Evolutionary conservation across 495 filamentous ascomycete genomes (phyloP).

Genomic region (Penicillium turbatum): DNA sequence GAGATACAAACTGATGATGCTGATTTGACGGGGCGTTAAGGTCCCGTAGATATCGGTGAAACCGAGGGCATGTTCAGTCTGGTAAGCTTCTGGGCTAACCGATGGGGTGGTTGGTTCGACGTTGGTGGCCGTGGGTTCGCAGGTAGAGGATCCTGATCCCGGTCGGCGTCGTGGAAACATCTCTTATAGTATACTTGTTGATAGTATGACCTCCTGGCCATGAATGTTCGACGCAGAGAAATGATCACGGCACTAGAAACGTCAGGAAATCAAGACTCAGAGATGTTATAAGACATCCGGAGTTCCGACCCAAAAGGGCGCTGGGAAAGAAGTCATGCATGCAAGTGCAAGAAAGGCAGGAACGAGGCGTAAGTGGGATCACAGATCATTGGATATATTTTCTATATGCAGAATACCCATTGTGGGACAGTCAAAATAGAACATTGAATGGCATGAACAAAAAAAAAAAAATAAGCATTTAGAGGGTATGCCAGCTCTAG

Average conservation of each 20-base stretch:
- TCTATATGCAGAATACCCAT: slow-evolving; percentile 32
- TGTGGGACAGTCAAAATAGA: slow-evolving; percentile 14
- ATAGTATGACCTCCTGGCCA: neutral
- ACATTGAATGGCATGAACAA: slow-evolving; percentile 12
- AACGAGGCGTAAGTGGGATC: slow-evolving; percentile 9
- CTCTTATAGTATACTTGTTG: neutral
- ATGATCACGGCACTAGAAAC: neutral
- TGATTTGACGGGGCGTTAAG: slow-evolving; percentile 63
- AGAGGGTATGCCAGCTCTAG: slow-evolving; percentile 18
- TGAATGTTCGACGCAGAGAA: neutral
- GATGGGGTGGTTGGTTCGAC: neutral
- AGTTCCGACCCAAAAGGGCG: no score
- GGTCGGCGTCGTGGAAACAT: slow-evolving; percentile 1
- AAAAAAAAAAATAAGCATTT: slow-evolving; percentile 14
- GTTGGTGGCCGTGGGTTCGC: neutral
- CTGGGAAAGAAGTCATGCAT: neutral
- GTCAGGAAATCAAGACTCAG: neutral
- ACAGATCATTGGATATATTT: slow-evolving; percentile 18
- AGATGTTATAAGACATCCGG: neutral
- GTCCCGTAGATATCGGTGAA: slow-evolving; percentile 50
- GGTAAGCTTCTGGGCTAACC: neutral
- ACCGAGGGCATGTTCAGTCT: slow-evolving; percentile 7
- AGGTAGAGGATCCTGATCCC: neutral
- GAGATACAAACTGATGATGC: slow-evolving; percentile 56
- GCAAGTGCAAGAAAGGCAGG: slow-evolving; percentile 2